Evolutionary conservation across 148 eudicot species (phyloP).

Genomic region (Dysphania ambrosioides): DNA sequence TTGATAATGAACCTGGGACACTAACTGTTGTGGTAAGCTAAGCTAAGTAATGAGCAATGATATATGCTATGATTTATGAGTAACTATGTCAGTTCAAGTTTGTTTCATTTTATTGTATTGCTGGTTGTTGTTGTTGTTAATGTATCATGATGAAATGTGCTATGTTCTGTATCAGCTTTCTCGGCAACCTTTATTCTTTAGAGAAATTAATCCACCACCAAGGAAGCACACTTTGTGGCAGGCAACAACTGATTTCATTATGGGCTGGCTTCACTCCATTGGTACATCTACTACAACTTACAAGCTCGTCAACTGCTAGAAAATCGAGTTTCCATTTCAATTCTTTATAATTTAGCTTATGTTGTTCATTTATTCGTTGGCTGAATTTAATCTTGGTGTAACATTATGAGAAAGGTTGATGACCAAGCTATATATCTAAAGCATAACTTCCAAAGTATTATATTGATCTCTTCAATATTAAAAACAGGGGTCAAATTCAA

Average conservation of each 20-base stretch:
- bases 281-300: conserved; percentile 28
- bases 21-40: conserved; percentile 50
- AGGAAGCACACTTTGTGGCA: conserved; percentile 77
- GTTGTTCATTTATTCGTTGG: not conserved
- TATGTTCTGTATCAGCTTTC: conserved; percentile 42
- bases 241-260: conserved; percentile 56
- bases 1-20: conserved; percentile 42
- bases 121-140: conserved; percentile 2
- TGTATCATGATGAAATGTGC: conserved; percentile 9
- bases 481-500: not conserved
- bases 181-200: conserved; percentile 59
- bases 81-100: not conserved
- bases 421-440: not conserved
- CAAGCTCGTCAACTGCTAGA: not conserved
- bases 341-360: not conserved
- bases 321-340: not conserved
- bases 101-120: not conserved
- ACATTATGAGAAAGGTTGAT: not conserved
- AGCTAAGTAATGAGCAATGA: not conserved
- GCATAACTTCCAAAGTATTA: not conserved
- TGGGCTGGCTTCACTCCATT: conserved; percentile 51
- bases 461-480: not conserved
- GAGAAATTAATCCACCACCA: conserved; percentile 72
- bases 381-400: not conserved
- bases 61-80: not conserved